Conservation (phyloP, 768 basidiomycete species). For the Mycena maculata region DNA sequence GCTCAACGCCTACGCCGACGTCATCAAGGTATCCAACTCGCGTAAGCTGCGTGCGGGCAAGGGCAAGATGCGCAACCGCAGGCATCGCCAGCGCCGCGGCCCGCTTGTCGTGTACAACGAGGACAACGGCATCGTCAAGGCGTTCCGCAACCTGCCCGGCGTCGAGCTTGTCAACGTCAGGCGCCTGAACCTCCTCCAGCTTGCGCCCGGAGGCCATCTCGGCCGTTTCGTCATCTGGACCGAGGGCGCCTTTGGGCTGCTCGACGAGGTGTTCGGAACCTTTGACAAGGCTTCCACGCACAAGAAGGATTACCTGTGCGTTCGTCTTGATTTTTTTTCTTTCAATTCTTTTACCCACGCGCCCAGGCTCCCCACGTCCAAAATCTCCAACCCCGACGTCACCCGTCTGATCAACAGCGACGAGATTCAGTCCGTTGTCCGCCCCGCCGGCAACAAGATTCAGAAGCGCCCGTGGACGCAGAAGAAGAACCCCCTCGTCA, state of each 20-base stretch:
- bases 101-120: constrained; percentile 97
- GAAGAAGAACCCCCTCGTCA: constrained; percentile 98
- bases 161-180: constrained; percentile 97
- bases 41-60: constrained; percentile 97
- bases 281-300: constrained; percentile 85
- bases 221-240: constrained; percentile 99
- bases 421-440: constrained; percentile 97
- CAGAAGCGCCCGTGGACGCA: constrained; percentile 98
- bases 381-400: constrained; percentile 97
- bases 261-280: constrained; percentile 96
- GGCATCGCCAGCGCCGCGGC: constrained; percentile 96
- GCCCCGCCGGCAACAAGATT: constrained; percentile 84
- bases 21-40: constrained; percentile 97
- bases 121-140: constrained; percentile 97
- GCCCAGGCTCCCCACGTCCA: constrained; percentile 89
- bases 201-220: constrained; percentile 99
- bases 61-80: constrained; percentile 96
- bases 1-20: constrained; percentile 90
- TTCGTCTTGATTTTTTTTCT: constrained; percentile 22
- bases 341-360: not conserved
- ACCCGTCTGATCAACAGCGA: constrained; percentile 98
- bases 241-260: constrained; percentile 89
- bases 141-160: constrained; percentile 99
- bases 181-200: constrained; percentile 96
- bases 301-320: constrained; percentile 92